These are phyloP conservation scores for Pythium inflatum DNA, from an alignment of 352 stramenopile genomes.

Conservation along the genomic window DNA sequence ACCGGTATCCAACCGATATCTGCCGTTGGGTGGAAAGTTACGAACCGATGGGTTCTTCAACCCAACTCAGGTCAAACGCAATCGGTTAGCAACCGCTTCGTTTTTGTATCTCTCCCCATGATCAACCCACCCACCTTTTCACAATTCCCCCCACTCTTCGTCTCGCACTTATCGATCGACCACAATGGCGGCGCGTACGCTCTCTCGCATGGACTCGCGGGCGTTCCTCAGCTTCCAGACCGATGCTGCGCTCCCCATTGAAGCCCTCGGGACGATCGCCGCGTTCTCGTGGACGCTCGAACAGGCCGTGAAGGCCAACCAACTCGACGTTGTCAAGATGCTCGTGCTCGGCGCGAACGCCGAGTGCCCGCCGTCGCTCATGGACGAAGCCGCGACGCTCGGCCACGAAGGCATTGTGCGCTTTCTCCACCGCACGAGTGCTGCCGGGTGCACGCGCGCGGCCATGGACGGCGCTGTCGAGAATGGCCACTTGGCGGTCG, in stretches of 20 bases:
- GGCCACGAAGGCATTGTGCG: conserved; percentile 47
- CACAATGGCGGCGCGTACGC: background rate
- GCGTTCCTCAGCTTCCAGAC: conserved; percentile 21
- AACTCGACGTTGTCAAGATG: conserved; percentile 42
- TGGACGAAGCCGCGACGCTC: conserved; percentile 40
- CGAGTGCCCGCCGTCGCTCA: conserved; percentile 32
- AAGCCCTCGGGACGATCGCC: conserved; percentile 51
- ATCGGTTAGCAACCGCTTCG: background rate
- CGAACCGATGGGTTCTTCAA: too few relatives aligned
- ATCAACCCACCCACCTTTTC: background rate
- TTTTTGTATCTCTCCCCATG: too few relatives aligned
- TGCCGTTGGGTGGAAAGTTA: too few relatives aligned
- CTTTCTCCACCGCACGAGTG: conserved; percentile 43
- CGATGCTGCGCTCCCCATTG: conserved; percentile 43
- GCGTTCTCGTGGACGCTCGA: conserved; percentile 48
- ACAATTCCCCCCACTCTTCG: background rate
- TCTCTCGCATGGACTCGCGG: conserved; percentile 4
- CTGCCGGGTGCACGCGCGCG: conserved; percentile 37
- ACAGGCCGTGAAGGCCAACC: conserved; percentile 34
- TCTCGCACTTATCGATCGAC: background rate
- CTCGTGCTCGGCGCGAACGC: conserved; percentile 38
- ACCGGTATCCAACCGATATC: background rate
- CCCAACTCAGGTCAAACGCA: background rate
- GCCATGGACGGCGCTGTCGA: conserved; percentile 54
- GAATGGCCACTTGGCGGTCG: conserved; percentile 42